Evolutionary conservation across 2,329 filamentous ascomycete genomes (phyloP).

Genomic region (Sporothrix inflata): DNA sequence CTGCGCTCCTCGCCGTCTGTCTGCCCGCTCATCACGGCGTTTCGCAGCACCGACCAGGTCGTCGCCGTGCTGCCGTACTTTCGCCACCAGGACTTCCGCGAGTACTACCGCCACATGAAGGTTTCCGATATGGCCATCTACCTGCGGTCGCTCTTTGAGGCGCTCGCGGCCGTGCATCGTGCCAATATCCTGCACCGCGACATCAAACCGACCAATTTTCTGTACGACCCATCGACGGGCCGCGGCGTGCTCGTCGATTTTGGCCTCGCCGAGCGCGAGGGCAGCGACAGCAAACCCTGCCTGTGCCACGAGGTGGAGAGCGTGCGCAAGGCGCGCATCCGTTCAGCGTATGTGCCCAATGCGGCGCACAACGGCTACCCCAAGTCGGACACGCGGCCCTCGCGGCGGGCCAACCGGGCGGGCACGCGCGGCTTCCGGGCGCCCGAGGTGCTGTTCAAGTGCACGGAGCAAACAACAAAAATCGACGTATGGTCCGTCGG

Average conservation of each 20-base stretch:
- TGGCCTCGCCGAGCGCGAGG: conserved; percentile 86
- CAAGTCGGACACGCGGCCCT: conserved; percentile 85
- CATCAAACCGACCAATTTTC: conserved; percentile 97
- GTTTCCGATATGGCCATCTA: conserved; percentile 87
- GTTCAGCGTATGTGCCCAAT: conserved; percentile 60
- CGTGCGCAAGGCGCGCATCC: conserved; percentile 63
- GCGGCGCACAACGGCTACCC: conserved; percentile 69
- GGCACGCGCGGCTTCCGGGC: conserved; percentile 95
- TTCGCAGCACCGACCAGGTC: conserved; percentile 90
- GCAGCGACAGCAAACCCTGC: conserved; percentile 77
- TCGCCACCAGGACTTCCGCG: conserved; percentile 89
- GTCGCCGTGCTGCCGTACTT: conserved; percentile 95
- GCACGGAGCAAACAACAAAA: conserved; percentile 88
- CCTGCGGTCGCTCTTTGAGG: conserved; percentile 84
- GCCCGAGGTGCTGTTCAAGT: conserved; percentile 95
- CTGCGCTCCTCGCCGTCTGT: conserved; percentile 81
- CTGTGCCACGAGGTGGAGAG: conserved; percentile 71
- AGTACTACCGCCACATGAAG: conserved; percentile 90
- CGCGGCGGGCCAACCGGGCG: conserved; percentile 87
- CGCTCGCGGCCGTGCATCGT: conserved; percentile 79
- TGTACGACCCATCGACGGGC: conserved; percentile 80
- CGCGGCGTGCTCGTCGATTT: conserved; percentile 97
- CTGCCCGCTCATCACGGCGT: conserved; percentile 96
- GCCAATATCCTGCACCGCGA: conserved; percentile 89
- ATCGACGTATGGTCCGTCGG: conserved; percentile 98